Conservation (phyloP, 2,329 filamentous ascomycete species). For the Alternaria angustiovoidea region DNA sequence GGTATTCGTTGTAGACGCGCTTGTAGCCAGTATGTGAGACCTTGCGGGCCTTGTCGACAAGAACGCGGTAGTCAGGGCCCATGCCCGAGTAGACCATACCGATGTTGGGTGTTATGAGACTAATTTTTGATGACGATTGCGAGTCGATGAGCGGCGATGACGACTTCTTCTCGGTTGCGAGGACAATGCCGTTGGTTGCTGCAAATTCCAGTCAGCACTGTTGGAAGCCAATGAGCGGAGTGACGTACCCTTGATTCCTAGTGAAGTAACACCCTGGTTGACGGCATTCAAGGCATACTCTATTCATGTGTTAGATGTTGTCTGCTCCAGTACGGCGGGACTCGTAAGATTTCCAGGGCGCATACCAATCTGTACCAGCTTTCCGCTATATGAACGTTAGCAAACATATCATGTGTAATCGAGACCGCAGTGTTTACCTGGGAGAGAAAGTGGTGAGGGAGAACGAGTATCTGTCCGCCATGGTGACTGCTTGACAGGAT, state of each 20-base stretch:
- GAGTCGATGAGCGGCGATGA: conserved; percentile 97
- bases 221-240: background rate
- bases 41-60: conserved; percentile 97
- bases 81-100: conserved; percentile 99
- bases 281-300: conserved; percentile 99
- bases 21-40: conserved; percentile 99
- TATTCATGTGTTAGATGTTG: conserved; percentile 53
- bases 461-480: conserved; percentile 99
- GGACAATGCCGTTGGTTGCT: conserved; percentile 99
- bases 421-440: conserved; percentile 70
- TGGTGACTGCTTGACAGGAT: conserved; percentile 53
- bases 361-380: conserved; percentile 97
- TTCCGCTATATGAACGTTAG: conserved; percentile 75
- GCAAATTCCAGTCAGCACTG: conserved; percentile 17
- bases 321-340: background rate
- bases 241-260: conserved; percentile 90
- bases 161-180: conserved; percentile 99
- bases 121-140: conserved; percentile 94
- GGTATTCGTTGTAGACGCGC: conserved; percentile 99
- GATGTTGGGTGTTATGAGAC: conserved; percentile 97
- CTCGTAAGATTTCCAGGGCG: background rate
- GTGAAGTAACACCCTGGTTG: conserved; percentile 97
- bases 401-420: conserved; percentile 41
- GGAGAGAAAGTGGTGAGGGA: conserved; percentile 99
- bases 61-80: conserved; percentile 96